A percentile compares a stretch with the other conserved stretches of the same genome.
These are phyloP conservation scores for Sindora glabra DNA, from an alignment of 306 rosid genomes.

Conservation along the genomic window DNA sequence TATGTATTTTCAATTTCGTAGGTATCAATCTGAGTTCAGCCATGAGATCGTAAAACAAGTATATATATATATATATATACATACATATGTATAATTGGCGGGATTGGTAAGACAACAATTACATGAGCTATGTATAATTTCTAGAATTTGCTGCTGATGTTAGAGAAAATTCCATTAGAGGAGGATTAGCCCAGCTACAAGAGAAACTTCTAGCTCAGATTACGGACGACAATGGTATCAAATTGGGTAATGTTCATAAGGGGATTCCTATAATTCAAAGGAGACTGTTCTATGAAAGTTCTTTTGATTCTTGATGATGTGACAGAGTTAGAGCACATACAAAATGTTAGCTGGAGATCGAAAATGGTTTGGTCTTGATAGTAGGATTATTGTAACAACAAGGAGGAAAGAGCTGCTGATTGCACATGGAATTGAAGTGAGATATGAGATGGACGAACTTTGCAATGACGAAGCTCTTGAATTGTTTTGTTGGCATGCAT, in stretches of 20 bases:
- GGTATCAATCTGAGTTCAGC: constrained; percentile 1
- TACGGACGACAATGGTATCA: background rate
- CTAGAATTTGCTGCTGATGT: background rate
- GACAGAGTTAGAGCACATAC: constrained; percentile 1
- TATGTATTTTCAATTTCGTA: too few relatives aligned
- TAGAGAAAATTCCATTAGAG: constrained; percentile 13
- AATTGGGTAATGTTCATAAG: background rate
- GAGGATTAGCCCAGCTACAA: constrained; percentile 4
- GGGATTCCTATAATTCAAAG: background rate
- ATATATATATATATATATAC: background rate
- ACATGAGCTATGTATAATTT: background rate
- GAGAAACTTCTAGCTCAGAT: background rate
- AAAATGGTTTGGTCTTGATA: constrained; percentile 13
- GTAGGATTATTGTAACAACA: constrained; percentile 16
- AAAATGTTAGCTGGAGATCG: constrained; percentile 14
- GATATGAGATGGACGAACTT: constrained; percentile 1
- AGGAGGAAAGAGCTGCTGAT: constrained; percentile 5
- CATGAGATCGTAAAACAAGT: constrained; percentile 5
- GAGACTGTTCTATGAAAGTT: background rate
- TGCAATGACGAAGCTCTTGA: background rate
- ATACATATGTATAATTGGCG: background rate
- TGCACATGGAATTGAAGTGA: background rate
- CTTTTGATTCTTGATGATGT: constrained; percentile 20
- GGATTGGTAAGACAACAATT: constrained; percentile 11
- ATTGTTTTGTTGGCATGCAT: constrained; percentile 7